phyloP scores from a whole-genome alignment of 2,329 filamentous ascomycete species.

The Passalora sequoiae region DNA sequence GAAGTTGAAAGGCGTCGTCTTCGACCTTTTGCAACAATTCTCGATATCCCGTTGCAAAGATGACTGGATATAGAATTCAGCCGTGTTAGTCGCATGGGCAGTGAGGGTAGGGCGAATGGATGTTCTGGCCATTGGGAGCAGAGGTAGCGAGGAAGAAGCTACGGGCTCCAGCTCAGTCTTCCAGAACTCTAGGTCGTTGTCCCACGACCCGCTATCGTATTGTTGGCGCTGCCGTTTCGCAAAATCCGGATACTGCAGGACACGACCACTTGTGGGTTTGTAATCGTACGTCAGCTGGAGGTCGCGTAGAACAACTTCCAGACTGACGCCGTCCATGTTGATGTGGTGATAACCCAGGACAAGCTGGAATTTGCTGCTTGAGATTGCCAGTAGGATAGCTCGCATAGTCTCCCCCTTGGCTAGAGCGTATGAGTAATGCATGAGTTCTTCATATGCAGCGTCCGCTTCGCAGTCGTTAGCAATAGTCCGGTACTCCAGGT shows the following conservation, averaged over 20 bases:
- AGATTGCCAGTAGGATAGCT: neutral
- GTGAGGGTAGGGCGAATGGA: slow-evolving; percentile 11
- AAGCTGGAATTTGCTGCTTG: slow-evolving; percentile 11
- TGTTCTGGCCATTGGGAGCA: slow-evolving; percentile 11
- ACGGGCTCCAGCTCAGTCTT: slow-evolving; percentile 1
- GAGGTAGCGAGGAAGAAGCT: slow-evolving; percentile 8
- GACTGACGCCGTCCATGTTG: slow-evolving; percentile 31
- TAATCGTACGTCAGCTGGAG: slow-evolving; percentile 20
- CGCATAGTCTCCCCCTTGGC: neutral
- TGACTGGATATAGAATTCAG: slow-evolving; percentile 4
- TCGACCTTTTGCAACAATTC: slow-evolving; percentile 7
- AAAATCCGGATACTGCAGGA: neutral
- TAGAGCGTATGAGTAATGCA: neutral
- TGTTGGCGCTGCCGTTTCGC: slow-evolving; percentile 1
- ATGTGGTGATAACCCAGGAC: slow-evolving; percentile 35
- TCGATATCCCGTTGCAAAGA: slow-evolving; percentile 11
- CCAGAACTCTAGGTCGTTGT: slow-evolving; percentile 9
- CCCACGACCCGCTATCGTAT: neutral
- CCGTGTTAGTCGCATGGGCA: slow-evolving; percentile 4
- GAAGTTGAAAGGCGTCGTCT: slow-evolving; percentile 32
- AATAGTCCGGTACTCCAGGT: neutral
- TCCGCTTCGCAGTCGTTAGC: too few species aligned
- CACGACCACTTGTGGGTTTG: slow-evolving; percentile 3
- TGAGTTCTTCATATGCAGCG: neutral
- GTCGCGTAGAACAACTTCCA: slow-evolving; percentile 26